Evolutionary conservation across 441 rosid species (phyloP).

Genomic region (Biscutella laevigata): DNA sequence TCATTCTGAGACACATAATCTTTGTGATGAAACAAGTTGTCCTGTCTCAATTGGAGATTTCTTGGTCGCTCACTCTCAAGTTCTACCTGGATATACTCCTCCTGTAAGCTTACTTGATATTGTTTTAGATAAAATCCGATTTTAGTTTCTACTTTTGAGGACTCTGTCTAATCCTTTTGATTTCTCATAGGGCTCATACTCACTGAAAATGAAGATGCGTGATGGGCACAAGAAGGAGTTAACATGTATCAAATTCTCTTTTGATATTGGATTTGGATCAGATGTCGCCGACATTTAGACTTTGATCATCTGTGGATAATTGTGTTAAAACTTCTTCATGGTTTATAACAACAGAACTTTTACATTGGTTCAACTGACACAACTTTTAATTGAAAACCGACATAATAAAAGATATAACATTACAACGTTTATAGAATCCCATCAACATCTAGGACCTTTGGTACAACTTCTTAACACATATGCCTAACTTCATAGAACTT

Average conservation of each 20-base stretch:
- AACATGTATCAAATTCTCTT: slow-evolving; percentile 74
- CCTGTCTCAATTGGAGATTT: slow-evolving; percentile 75
- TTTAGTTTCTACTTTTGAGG: not conserved
- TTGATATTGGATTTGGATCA: slow-evolving; percentile 55
- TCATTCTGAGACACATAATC: slow-evolving; percentile 73
- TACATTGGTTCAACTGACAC: no score
- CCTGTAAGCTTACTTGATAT: slow-evolving; percentile 81
- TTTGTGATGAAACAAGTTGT: slow-evolving; percentile 77
- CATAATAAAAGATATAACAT: no score
- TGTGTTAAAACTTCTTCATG: no score
- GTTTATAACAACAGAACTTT: no score
- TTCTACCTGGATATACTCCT: slow-evolving; percentile 76
- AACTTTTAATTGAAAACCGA: no score
- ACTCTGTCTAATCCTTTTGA: not conserved
- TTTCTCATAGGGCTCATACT: slow-evolving; percentile 62
- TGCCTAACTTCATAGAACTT: no score
- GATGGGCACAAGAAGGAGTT: slow-evolving; percentile 40
- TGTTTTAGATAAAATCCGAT: no score
- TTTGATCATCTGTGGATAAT: no score
- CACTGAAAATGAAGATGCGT: slow-evolving; percentile 78
- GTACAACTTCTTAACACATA: no score
- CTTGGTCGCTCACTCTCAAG: slow-evolving; percentile 69
- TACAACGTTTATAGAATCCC: no score
- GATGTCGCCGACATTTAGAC: slow-evolving; percentile 49
- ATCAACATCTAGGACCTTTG: no score